Base-by-base conservation (phyloP, 352 stramenopile species). In the Sclerospora graminicola region DNA sequence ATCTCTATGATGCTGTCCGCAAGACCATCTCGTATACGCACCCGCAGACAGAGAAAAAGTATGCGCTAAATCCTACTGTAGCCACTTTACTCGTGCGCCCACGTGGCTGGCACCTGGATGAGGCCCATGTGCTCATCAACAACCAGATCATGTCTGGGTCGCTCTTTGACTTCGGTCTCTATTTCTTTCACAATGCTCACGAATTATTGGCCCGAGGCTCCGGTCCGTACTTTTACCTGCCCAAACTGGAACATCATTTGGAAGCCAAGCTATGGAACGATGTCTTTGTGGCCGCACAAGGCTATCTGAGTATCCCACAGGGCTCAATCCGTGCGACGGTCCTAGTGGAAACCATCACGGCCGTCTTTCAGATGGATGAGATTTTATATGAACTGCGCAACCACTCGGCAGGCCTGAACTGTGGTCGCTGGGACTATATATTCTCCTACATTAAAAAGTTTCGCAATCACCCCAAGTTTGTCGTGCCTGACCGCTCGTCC, bases 391-490 rank as follows among this genome's bases (percentile, higher is more conserved):
- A 97, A 62, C 69, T 98, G 36, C 82, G 86, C 26, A 76, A 97
- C 45, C 93, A 98, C 74, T 97, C 85, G 30, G 76, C 91, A 20
- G 95, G 93, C n/a, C 71, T 98, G 30, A 98, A 98, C 68, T 98
- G 92, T 53, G 95, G 95, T 20, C 85, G 93, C 41, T 98, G 92
- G 91, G 93, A 98, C 69, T 98, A 98, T 60, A 92, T 98, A 32
- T 98, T 98, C 63, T 97, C 84, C 24, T 97, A 96, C 69, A 98
- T 98, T 57, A 98, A 98, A 67, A 94, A 95, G 66, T 81, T 97
- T 37, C 89, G 90, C 55, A 84, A 86, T 57, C 85, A 96, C 57
- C 29, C 54, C n/a, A 69, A 91, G 63, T 97, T 94, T 46, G 73
- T 98, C 24, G 77, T 96, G 38, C 93, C 93, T 4, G 93, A 98